Conservation (phyloP, 2,329 filamentous ascomycete genomes). For the Colletotrichum orbiculare region DNA sequence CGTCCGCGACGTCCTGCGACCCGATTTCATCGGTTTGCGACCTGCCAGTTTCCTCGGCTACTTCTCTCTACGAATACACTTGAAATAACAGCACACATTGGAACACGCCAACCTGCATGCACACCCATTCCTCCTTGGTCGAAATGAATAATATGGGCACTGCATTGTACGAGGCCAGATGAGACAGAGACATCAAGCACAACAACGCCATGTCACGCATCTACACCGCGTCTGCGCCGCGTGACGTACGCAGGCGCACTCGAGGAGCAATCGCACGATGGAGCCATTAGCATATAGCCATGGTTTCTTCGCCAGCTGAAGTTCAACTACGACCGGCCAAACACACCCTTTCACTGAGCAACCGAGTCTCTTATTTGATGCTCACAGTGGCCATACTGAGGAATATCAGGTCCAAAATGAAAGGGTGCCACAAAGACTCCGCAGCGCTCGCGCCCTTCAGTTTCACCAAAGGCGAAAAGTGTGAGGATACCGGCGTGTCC, state of each 20-base stretch:
- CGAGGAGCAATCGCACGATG: too few species aligned
- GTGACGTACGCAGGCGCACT: too few species aligned
- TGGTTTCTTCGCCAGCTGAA: slow-evolving; percentile 3
- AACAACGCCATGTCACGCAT: slow-evolving; percentile 1
- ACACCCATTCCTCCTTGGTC: slow-evolving; percentile 14
- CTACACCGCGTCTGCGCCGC: too few species aligned
- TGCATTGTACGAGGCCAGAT: slow-evolving; percentile 4
- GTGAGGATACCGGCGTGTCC: slow-evolving; percentile 12
- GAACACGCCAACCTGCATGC: slow-evolving; percentile 13
- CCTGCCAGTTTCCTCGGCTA: slow-evolving; percentile 9
- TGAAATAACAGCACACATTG: slow-evolving; percentile 2
- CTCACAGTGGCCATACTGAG: too few species aligned
- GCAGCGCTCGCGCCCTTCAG: slow-evolving; percentile 28
- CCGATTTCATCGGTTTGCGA: slow-evolving; percentile 1
- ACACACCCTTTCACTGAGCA: too few species aligned
- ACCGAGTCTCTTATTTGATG: slow-evolving; percentile 4
- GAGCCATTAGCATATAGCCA: too few species aligned
- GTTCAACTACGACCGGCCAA: too few species aligned
- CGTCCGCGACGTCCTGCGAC: neutral
- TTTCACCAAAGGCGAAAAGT: slow-evolving; percentile 22
- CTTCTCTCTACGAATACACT: neutral
- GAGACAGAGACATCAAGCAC: slow-evolving; percentile 7
- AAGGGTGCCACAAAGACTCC: slow-evolving; percentile 30
- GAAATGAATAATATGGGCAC: slow-evolving; percentile 1
- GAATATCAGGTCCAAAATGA: slow-evolving; percentile 7